Evolutionary conservation across 2,329 filamentous ascomycete genomes (phyloP), one percentile per base, ranked within the genome.

Genomic region (Huntiella bhutanensis): DNA sequence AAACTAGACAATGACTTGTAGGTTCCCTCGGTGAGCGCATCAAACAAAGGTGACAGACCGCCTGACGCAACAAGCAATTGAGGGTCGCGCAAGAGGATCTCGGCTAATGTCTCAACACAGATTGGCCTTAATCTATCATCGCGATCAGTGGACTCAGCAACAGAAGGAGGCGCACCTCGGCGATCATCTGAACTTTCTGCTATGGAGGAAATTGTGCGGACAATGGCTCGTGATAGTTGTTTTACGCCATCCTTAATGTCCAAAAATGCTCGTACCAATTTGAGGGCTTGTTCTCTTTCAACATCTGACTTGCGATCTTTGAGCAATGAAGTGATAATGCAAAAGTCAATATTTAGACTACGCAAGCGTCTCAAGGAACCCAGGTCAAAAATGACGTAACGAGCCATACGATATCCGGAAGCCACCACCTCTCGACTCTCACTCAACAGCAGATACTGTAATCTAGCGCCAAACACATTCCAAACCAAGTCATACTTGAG

Each of bases 231-330:
- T 1, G 91, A 92, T 33, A 98, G 73, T 59, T 98, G 88, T 52
- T 75, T 73, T 6, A 92, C 79, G 8, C 91, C 91, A 52, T 86
- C 84, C 58, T 95, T 95, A 52, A 96, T 85, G 58, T 98, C 91
- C 2, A 98, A 67, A 56, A 98, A 98, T 7, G 87, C 84, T 49
- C 91, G 77, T 19, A 96, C 80, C 59, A 98, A 95, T 59, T 98
- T 98, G 55, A 98, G 67, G 10, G 91, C 91, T 62, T 98, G 91
- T 60, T 98, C 91, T 46, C 92, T 75, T 64, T 98, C 91, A 13
- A 98, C 83, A 54, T 88, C 87, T n/a, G 88, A 84, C 60, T 95
- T 96, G 57, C 82, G 81, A 59, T 96, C 91, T 59, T 96, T 96
- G 53, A 92, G 85, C 33, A 98, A 67, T 1, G 91, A 96, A 51